Base-by-base conservation (phyloP, 306 rosid species). In the Dalbergia cochinchinensis region DNA sequence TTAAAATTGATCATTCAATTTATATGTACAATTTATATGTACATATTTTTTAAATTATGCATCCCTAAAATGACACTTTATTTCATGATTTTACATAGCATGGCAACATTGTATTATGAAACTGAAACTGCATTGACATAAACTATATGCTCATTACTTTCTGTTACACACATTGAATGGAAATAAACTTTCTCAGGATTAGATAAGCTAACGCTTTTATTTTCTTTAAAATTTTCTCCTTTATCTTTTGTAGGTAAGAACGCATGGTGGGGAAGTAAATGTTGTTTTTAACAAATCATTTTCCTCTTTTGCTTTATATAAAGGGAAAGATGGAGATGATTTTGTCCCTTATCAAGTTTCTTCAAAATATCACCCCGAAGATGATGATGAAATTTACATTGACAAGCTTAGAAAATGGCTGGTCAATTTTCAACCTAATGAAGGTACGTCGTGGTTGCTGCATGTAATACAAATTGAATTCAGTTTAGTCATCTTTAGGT, bases 271-370 rank as follows among this genome's bases (percentile, higher is more conserved):
- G 12, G 94, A 91, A 62, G 39, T 80, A 42, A 82, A 74, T 84
- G 90, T 77, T 55, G 87, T 85, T 79, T 92, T 77, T 87, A 75
- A 84, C 53, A 88, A 89, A 82, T 65, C 7, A 41, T 53, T 7
- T 78, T 94, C 97, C 20, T 65, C 89, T 42, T 92, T 87, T 89
- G 97, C 94, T 33, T 68, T 94, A 58, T 92, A 88, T 42, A 54
- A 76, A 16, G 92, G 97, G 69, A 72, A 74, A 18, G 85, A 74
- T 64, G 79, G 65, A 22, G 48, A 71, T 16, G 64, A 65, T 63
- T 83, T 79, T 71, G 53, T 2, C 64, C 95, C 97, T 19, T 94
- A 90, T 72, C 90, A 92, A 60, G 65, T 33, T 74, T 86, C 82
- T 50, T 73, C 90, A 5, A 75, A 18, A 15, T 83, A 87, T 87